These are phyloP conservation scores for Cladosporium austrohemisphaericum DNA, from an alignment of 2,329 filamentous ascomycete genomes.

Conservation along the genomic window DNA sequence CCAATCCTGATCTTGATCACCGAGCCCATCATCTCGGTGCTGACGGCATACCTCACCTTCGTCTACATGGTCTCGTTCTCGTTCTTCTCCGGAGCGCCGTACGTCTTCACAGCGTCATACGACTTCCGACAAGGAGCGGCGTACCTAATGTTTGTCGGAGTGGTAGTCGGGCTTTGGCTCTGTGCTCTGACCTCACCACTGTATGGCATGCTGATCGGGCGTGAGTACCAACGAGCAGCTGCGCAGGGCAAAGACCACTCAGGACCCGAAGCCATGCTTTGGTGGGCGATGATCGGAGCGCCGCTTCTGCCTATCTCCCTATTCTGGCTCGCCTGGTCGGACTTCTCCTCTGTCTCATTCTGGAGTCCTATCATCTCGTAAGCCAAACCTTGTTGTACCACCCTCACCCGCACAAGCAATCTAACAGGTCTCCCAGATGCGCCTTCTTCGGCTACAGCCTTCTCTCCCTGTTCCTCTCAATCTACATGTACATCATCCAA, in stretches of 20 bases:
- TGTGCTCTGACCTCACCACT: slow-evolving; percentile 28
- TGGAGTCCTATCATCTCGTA: slow-evolving; percentile 4
- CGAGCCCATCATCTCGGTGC: slow-evolving; percentile 45
- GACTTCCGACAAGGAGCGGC: slow-evolving; percentile 41
- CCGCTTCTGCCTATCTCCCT: slow-evolving; percentile 43
- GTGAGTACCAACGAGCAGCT: no score
- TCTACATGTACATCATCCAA: slow-evolving; percentile 35
- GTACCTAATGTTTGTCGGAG: slow-evolving; percentile 44
- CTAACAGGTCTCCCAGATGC: slow-evolving; percentile 44
- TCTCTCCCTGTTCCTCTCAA: slow-evolving; percentile 41
- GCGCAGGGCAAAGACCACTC: no score
- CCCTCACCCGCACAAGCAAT: slow-evolving; percentile 27
- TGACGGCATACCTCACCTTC: slow-evolving; percentile 52
- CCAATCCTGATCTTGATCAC: slow-evolving; percentile 21
- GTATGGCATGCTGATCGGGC: slow-evolving; percentile 25
- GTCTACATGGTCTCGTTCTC: slow-evolving; percentile 43
- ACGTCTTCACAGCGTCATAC: slow-evolving; percentile 32
- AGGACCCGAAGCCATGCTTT: no score
- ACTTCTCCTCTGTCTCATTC: slow-evolving; percentile 24
- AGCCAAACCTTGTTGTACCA: neutral
- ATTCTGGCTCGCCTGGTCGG: slow-evolving; percentile 53
- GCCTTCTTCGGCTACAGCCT: slow-evolving; percentile 47
- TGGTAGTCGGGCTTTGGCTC: slow-evolving; percentile 40
- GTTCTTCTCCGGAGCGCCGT: slow-evolving; percentile 1
- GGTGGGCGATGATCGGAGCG: no score